Evolutionary conservation across 2,329 filamentous ascomycete genomes (phyloP), one percentile per base, ranked within the genome.

Genomic region (Trichothecium sympodiale): DNA sequence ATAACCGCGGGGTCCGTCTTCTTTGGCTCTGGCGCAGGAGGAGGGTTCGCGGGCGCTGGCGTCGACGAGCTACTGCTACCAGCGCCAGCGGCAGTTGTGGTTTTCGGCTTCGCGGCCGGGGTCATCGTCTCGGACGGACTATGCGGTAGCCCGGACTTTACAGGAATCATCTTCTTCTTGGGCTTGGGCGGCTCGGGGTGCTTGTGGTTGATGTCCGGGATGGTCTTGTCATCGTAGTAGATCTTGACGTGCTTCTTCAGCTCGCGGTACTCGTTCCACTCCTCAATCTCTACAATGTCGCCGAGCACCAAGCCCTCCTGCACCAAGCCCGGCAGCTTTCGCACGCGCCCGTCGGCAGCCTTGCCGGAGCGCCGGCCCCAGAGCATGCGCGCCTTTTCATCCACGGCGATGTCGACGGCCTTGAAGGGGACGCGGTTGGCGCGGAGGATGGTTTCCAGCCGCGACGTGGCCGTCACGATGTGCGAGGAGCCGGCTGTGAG

Each of bases 181-280:
- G 44, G 37, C 41, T 56, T 60, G 28, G 49, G 49, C 36, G 57
- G 56, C 26, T 61, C 58, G 31, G 64, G 62, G 13, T 68, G 65
- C 35, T 68, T 65, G 46, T 71, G 56, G 61, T 64, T 55, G 60
- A 72, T 67, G 54, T 65, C 54, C 25, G 71, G 69, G 46, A 75
- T 72, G 33, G 72, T 76, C 49, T 63, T 64, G 46, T 77, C 73
- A 60, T 78, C 74, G 54, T 72, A 72, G 60, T 71, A 75, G 46
- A 81, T 74, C 41, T 69, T 77, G 48, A 96, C 77, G 49, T 89
- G 82, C 60, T 89, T 77, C 58, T 87, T 86, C 42, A 98, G 74
- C 62, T 96, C 89, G 60, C 87, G 87, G 60, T 93, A 95, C 58
- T 98, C 91, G 65, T 98, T 98, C 91, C 89, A 96, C 56, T 98